Evolutionary conservation across 139 green algal genomes (phyloP), one percentile per base, ranked within the genome.

Genomic region (Picochlorum sp.): DNA sequence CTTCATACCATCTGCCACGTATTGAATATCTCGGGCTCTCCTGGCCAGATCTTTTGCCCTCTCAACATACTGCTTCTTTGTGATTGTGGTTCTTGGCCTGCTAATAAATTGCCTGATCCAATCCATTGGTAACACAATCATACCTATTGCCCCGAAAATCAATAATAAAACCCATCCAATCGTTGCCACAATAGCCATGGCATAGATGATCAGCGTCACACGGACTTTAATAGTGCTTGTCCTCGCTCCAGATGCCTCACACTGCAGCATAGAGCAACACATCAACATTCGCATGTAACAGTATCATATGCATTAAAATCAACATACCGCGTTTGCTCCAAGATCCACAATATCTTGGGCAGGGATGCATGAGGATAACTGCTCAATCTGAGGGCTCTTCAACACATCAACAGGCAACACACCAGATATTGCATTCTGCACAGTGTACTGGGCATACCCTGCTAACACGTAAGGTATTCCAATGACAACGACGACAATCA

Each of bases 121-220:
- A 73, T 96, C 90, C 15, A 98, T 67, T 20, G 92, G 92, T 37
- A 95, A 71, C 0, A 81, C 69, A 41, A 92, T 70, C 37, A 98
- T 66, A 38, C 92, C 92, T 45, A 97, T 86, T 47, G 89, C 90
- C 45, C 81, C 90, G 77, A 97, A 98, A 23, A 96, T 77, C 61
- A 96, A 78, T 74, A 98, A 97, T 44, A 97, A 77, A 24, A 95
- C 44, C 88, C 91, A 98, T 23, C 88, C 90, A 6, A 91, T 45
- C 7, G 95, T 88, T 4, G 89, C 86, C 26, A 80, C 73, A 15
- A 98, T 69, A 15, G 86, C 86, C 67, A 97, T 95, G 50, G 94
- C 67, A 78, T 98, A 98, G 7, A 94, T 78, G 2, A 84, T 71
- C 59, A 97, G 83, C 7, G 82, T 86, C 7, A 83, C 76, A 0